phyloP scores from a whole-genome alignment of 345 rosid genomes.

The Excoecaria cochinchinensis region DNA sequence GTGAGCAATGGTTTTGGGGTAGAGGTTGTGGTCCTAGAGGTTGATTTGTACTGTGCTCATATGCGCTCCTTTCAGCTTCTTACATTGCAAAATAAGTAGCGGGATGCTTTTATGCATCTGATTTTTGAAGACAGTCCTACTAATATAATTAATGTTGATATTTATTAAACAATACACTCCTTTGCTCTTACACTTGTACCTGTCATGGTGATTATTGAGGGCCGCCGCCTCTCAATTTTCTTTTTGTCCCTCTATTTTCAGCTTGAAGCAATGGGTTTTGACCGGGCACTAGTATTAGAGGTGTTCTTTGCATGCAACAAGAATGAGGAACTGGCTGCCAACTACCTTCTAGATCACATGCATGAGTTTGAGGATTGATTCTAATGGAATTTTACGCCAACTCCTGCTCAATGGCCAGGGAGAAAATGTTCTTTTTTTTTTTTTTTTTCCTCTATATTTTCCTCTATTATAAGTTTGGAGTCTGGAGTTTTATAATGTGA shows the following conservation, averaged over 20 bases:
- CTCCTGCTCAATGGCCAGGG: background rate
- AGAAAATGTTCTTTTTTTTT: background rate
- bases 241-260: conserved; percentile 9
- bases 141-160: background rate
- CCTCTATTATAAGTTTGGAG: conserved; percentile 1
- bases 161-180: background rate
- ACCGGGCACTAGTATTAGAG: conserved; percentile 68
- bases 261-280: conserved; percentile 96
- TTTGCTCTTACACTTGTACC: background rate
- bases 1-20: background rate
- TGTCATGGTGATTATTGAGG: background rate
- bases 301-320: conserved; percentile 95
- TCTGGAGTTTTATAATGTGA: conserved; percentile 14
- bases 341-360: conserved; percentile 90
- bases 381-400: background rate
- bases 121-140: background rate
- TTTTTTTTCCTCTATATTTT: background rate
- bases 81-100: background rate
- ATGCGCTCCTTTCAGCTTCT: background rate
- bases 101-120: background rate
- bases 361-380: conserved; percentile 79
- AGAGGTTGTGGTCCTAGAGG: background rate
- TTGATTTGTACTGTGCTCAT: background rate
- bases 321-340: conserved; percentile 92
- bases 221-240: background rate